Evolutionary conservation across 2,329 filamentous ascomycete species (phyloP), one percentile per base, ranked within the genome.

Genomic region (Fusarium luffae): DNA sequence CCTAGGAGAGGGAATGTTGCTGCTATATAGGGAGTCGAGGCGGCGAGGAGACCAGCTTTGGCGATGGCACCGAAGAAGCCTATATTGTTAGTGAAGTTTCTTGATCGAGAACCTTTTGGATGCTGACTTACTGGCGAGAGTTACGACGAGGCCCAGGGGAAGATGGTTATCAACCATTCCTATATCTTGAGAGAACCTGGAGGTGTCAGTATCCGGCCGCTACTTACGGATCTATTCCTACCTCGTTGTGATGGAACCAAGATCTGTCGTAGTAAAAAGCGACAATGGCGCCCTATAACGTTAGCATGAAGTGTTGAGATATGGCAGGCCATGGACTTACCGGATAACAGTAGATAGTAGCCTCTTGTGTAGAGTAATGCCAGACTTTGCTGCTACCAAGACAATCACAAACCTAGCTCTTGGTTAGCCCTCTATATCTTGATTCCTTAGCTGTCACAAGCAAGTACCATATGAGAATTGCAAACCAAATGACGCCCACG

Each of bases 161-260:
- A 85, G 74, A 52, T 79, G 75, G 28, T 79, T 83, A 60, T 85
- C 83, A 4, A 84, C 70, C 18, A 83, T 77, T 50, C 80, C 77
- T 9, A 83, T 80, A 40, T 84, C 82, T 68, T 84, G 80, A 11
- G 79, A 81, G 63, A 84, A 84, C 58, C 80, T 81, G 3, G 3
- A 3, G 12, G 19, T 54, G 47, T 49, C 41, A 64, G 19, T n/a
- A 19, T 44, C 12, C 19, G 9, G 32, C 5, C 3, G 25, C 3
- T 3, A 9, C 8, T 7, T 11, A 14, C 13, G 5, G 1, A 21
- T n/a, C 6, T 3, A n/a, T 7, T 9, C 13, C 70, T 67, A 79
- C 79, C 82, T 74, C 30, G 82, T 84, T 10, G 82, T 74, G 5
- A 82, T 80, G 0, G 77, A 78, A 5, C 82, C 83, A 6, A 74